Base-by-base conservation (phyloP, 2,329 filamentous ascomycete genomes). In the Colletotrichum neosansevieriae region DNA sequence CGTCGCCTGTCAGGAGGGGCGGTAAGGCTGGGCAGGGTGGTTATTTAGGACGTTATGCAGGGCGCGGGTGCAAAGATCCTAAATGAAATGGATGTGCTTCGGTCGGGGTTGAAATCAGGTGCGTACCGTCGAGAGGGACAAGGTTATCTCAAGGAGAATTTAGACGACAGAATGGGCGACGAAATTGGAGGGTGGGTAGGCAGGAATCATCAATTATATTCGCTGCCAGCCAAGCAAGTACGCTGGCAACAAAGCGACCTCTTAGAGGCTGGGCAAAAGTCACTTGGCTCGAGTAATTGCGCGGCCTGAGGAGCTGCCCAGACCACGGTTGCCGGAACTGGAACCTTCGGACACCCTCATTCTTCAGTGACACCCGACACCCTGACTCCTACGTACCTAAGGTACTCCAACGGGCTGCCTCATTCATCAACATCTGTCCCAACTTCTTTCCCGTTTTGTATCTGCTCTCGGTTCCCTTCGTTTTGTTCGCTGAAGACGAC, bases 181-280 rank as follows among this genome's bases (percentile, higher is more conserved):
- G 40, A 15, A 15, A 17, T n/a, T 24, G 29, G 40, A 32, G 24
- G 38, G 47, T 38, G 13, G 21, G 47, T 24, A 34, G 12, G 36
- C 50, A 36, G 38, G 54, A 64, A 47, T 47, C 49, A 69, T 51
- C 61, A 66, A 38, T 66, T 69, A 69, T 69, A 69, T 60, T 59
- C 49, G 47, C 12, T 53, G 32, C 40, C 24, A 32, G 66, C 66
- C 61, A 66, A 69, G 66, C 62, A 66, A 42, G 29, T 7, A 29
- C 29, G 29, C 38, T 47, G 54, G 58, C 53, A 36, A 66, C 49
- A 44, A 42, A 69, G 66, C 61, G 24, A 60, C 47, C 60, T 68
- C 53, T 65, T 65, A 47, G 65, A 65, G 65, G 65, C 66, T 69
- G 61, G 66, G 66, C 66, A 69, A 40, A 66, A 38, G 65, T 65